Evolutionary conservation across 441 rosid genomes (phyloP).

Genomic region (Brassica balearica): DNA sequence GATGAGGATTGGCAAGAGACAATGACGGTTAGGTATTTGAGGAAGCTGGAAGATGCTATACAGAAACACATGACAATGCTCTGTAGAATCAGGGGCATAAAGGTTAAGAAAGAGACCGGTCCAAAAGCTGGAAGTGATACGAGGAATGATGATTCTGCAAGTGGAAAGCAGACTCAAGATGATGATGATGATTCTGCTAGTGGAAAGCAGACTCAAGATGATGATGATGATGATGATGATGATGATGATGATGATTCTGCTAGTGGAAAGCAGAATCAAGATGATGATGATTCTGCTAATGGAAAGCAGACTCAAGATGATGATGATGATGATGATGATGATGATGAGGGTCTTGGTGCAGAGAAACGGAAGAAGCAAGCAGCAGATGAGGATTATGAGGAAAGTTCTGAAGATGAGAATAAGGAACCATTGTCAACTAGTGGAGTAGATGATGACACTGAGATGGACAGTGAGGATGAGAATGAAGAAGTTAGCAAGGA

Average conservation of each 20-base stretch:
- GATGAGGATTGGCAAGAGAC: constrained; percentile 59
- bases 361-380: constrained; percentile 69
- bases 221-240: too few relatives aligned
- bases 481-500: constrained; percentile 48
- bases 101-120: constrained; percentile 40
- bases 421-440: constrained; percentile 49
- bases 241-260: constrained; percentile 29
- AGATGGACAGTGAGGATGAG: constrained; percentile 58
- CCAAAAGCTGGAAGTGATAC: constrained; percentile 51
- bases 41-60: constrained; percentile 93
- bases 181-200: constrained; percentile 43
- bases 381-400: constrained; percentile 92
- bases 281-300: constrained; percentile 50
- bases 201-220: constrained; percentile 37
- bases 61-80: constrained; percentile 74
- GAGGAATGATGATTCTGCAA: constrained; percentile 58
- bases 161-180: constrained; percentile 30
- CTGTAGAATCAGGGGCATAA: constrained; percentile 74
- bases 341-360: constrained; percentile 68
- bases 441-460: constrained; percentile 64
- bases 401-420: constrained; percentile 62
- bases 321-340: constrained; percentile 42
- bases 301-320: constrained; percentile 13
- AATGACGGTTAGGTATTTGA: constrained; percentile 55
- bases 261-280: too few relatives aligned